phyloP scores from a whole-genome alignment of 2,329 filamentous ascomycete species.

The Fusarium gaditjirri region DNA sequence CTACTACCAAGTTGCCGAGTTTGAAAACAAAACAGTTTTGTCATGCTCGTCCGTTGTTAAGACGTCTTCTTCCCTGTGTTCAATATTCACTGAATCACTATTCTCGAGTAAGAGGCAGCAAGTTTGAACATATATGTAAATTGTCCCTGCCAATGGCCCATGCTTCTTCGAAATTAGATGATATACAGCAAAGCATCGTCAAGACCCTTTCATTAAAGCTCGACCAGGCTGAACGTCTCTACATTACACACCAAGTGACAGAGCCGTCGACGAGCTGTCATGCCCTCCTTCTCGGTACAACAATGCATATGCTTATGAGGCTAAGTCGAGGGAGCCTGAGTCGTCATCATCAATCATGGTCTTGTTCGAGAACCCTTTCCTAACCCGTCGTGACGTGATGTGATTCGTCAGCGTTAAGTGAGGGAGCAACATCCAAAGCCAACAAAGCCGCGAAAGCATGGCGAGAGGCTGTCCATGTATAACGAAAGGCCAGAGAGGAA shows the following conservation, averaged over 20 bases:
- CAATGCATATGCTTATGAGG: constrained; percentile 22
- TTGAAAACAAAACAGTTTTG: not conserved
- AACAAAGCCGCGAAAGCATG: constrained; percentile 30
- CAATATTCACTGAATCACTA: not conserved
- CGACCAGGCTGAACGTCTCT: constrained; percentile 24
- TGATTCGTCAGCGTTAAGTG: constrained; percentile 6
- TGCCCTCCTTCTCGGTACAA: constrained; percentile 19
- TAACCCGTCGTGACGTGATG: constrained; percentile 15
- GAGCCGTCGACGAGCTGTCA: constrained; percentile 13
- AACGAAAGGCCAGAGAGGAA: constrained; percentile 28
- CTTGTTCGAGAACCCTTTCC: constrained; percentile 27
- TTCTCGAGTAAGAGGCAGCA: not conserved
- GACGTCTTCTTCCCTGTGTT: not conserved
- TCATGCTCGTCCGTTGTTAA: not conserved
- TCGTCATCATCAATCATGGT: constrained; percentile 37
- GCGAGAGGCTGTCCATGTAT: constrained; percentile 32
- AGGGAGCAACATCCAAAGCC: constrained; percentile 36
- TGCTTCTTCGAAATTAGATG: constrained; percentile 45
- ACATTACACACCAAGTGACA: constrained; percentile 26
- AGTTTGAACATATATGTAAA: constrained; percentile 40
- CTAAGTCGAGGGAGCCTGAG: constrained; percentile 8
- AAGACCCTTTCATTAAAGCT: constrained; percentile 37
- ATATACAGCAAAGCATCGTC: constrained; percentile 43
- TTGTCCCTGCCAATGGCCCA: constrained; percentile 39
- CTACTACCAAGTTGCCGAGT: not conserved